phyloP scores from a whole-genome alignment of 192 early-diverging fungal genomes.

The Coemansia brasiliensis region DNA sequence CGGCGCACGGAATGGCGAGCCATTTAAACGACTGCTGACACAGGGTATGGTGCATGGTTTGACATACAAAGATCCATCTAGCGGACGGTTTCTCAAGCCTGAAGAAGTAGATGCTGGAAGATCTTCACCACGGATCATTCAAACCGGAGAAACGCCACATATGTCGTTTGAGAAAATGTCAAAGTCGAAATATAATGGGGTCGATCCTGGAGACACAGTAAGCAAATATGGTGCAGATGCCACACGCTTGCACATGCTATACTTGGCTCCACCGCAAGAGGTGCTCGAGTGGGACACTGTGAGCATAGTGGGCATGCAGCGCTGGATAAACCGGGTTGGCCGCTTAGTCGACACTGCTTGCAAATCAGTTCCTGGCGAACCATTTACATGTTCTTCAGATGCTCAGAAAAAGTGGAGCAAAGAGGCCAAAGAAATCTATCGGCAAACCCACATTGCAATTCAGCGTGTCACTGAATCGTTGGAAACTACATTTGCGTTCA shows the following conservation, averaged over 20 bases:
- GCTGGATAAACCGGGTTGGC: conserved; percentile 70
- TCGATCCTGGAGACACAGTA: conserved; percentile 70
- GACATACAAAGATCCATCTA: conserved; percentile 76
- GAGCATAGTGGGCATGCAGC: conserved; percentile 91
- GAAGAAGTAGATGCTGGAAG: conserved; percentile 58
- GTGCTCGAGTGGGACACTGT: conserved; percentile 89
- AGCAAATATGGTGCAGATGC: conserved; percentile 74
- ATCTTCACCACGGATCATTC: conserved; percentile 59
- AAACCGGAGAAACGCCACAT: conserved; percentile 59
- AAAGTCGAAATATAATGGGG: conserved; percentile 94
- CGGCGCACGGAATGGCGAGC: conserved; percentile 65
- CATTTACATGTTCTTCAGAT: conserved; percentile 48
- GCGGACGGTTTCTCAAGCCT: conserved; percentile 72
- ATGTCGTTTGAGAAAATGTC: conserved; percentile 93
- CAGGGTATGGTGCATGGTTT: conserved; percentile 95
- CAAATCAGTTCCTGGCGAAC: conserved; percentile 47
- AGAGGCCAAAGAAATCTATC: conserved; percentile 37
- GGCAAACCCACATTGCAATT: conserved; percentile 34
- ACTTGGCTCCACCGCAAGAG: conserved; percentile 84
- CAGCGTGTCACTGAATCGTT: conserved; percentile 52
- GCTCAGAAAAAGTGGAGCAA: conserved; percentile 19
- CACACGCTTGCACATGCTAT: conserved; percentile 81
- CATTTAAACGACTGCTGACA: conserved; percentile 80
- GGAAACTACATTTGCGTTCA: conserved; percentile 61
- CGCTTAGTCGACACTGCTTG: conserved; percentile 56